phyloP scores from a whole-genome alignment of 2,329 filamentous ascomycete genomes.

The Lomentospora prolificans region DNA sequence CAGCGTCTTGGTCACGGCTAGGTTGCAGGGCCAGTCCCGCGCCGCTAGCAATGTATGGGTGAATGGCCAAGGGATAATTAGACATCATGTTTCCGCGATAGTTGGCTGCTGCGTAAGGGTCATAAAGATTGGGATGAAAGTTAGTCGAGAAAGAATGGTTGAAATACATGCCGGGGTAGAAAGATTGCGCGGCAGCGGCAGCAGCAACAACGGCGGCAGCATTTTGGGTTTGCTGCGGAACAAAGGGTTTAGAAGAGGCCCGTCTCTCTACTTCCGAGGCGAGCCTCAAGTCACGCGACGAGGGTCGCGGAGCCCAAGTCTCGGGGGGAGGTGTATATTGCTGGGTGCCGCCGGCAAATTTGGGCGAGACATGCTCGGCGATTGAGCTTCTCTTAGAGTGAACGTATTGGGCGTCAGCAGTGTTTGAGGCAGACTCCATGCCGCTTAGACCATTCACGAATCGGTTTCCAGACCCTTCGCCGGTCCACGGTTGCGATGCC shows the following conservation, averaged over 20 bases:
- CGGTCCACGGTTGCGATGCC: not conserved
- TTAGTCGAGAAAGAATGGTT: conserved; percentile 21
- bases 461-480: not conserved
- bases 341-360: conserved; percentile 17
- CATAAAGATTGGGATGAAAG: conserved; percentile 25
- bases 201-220: not conserved
- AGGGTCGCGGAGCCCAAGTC: conserved; percentile 26
- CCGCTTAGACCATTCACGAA: not conserved
- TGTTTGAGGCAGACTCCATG: not conserved
- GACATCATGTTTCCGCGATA: conserved; percentile 26
- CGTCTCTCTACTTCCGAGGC: conserved; percentile 28
- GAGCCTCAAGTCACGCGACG: conserved; percentile 23
- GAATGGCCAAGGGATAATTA: conserved; percentile 23
- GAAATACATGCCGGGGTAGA: conserved; percentile 22
- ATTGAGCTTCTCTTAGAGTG: conserved; percentile 1
- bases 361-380: not conserved
- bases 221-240: conserved; percentile 7
- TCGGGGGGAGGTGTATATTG: conserved; percentile 23
- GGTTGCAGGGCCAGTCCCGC: conserved; percentile 21
- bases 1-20: conserved; percentile 47
- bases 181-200: conserved; percentile 18
- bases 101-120: conserved; percentile 23
- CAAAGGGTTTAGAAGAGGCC: conserved; percentile 21
- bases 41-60: conserved; percentile 18
- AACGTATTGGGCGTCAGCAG: not conserved